Base-by-base conservation (phyloP, 164 flowering plant species). In the Liquidambar formosana region DNA sequence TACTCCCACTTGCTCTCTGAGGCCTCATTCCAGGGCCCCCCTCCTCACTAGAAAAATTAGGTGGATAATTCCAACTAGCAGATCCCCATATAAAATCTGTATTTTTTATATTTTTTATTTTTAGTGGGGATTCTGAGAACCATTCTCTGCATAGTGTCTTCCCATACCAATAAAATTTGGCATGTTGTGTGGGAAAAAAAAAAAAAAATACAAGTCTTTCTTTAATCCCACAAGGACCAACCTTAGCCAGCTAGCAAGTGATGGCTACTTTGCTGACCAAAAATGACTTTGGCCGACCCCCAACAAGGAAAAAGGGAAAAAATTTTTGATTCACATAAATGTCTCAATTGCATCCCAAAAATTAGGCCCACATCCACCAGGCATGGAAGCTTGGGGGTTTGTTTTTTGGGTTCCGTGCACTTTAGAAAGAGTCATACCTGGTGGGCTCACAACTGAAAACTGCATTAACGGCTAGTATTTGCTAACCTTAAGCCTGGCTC, bases 381-480 rank as follows among this genome's bases (percentile, higher is more conserved):
- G 41, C 41, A n/a, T n/a, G n/a, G n/a, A n/a, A n/a, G n/a, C n/a
- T n/a, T n/a, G n/a, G n/a, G n/a, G n/a, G n/a, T n/a, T n/a, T n/a
- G n/a, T n/a, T n/a, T n/a, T n/a, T n/a, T n/a, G n/a, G n/a, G n/a
- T n/a, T 33, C 41, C 41, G 6, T 2, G 4, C 41, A 33, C 12
- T 46, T 18, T 44, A 27, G 19, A 4, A 23, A 4, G 26, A 28
- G 13, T 15, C 33, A 22, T 38, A 1, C 21, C 14, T 49, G 26
- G n/a, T 23, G 33, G 61, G 28, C 46, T 57, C 63, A 56, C 63
- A 67, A 53, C 66, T 60, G 66, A 72, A 72, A 72, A 66, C 75
- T 66, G 71, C 70, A 60, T 44, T 53, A 72, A 64, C 33, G 33
- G 26, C 13, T 3, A 54, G 27, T 54, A 26, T 6, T 33, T 33